A percentile compares a stretch with the other conserved stretches of the same genome.
These are phyloP conservation scores for Pythium vanterpoolii DNA, from an alignment of 352 stramenopile species.

Conservation along the genomic window DNA sequence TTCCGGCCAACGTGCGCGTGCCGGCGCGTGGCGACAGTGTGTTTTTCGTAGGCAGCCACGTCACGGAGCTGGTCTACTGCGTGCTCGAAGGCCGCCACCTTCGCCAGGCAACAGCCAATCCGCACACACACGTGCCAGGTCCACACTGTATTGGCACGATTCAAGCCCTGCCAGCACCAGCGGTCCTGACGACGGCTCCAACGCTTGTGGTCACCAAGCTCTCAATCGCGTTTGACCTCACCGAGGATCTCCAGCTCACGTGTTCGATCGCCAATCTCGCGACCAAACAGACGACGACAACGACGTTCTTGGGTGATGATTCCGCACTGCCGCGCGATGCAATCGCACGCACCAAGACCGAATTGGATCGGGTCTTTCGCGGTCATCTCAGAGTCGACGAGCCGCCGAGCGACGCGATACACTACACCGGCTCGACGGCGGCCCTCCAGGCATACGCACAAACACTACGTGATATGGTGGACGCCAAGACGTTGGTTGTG, in stretches of 20 bases:
- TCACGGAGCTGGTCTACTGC: conserved; percentile 7
- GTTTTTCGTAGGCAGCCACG: conserved; percentile 10
- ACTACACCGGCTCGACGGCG: not conserved
- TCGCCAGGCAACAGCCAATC: not conserved
- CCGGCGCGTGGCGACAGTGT: conserved; percentile 10
- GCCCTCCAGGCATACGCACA: conserved; percentile 3
- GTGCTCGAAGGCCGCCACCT: conserved; percentile 14
- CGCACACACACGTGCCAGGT: not conserved
- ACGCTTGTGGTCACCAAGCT: conserved; percentile 18
- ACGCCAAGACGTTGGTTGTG: conserved; percentile 7
- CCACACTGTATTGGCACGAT: conserved; percentile 16
- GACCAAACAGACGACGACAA: not conserved
- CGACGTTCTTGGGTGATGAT: conserved; percentile 15
- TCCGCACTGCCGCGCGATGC: conserved; percentile 1
- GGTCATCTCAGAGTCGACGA: not conserved
- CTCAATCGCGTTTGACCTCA: conserved; percentile 15
- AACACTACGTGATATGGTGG: conserved; percentile 4
- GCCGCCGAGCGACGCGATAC: not conserved
- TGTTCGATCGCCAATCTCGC: conserved; percentile 7
- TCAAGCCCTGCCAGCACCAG: not conserved
- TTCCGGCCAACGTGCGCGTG: conserved; percentile 14
- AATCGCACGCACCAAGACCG: not conserved
- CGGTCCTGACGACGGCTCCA: not conserved
- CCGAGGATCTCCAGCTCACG: conserved; percentile 9
- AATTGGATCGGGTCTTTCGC: conserved; percentile 8